Conservation (phyloP, 257 asterid species). For the Solanum lignicaule region DNA sequence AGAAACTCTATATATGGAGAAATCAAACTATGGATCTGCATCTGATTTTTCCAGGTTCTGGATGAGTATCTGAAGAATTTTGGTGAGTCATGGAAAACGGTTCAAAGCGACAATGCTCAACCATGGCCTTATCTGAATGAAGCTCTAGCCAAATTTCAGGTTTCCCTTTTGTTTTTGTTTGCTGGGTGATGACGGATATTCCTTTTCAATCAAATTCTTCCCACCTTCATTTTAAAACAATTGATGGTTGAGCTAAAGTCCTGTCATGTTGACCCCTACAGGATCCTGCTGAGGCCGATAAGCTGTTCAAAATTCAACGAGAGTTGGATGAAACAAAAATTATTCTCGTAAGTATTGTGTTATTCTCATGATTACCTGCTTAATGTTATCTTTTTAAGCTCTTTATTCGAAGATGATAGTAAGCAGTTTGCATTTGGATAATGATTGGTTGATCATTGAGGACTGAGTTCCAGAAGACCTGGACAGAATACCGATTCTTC, state of each 20-base stretch:
- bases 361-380: background rate
- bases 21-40: background rate
- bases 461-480: background rate
- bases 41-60: slow-evolving; percentile 39
- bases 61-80: slow-evolving; percentile 81
- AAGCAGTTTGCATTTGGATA: background rate
- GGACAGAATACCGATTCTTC: background rate
- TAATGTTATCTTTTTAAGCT: background rate
- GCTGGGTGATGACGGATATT: background rate
- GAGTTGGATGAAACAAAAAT: slow-evolving; percentile 95
- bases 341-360: slow-evolving; percentile 62
- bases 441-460: background rate
- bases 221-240: background rate
- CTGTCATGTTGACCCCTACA: slow-evolving; percentile 10
- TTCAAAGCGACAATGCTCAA: slow-evolving; percentile 38
- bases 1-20: background rate
- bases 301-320: slow-evolving; percentile 79
- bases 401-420: background rate
- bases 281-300: slow-evolving; percentile 99
- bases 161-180: background rate
- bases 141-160: slow-evolving; percentile 52
- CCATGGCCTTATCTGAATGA: slow-evolving; percentile 75
- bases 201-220: background rate
- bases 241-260: background rate
- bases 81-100: slow-evolving; percentile 75